Evolutionary conservation across 148 eudicot species (phyloP).

Genomic region (Suaeda aralocaspica): DNA sequence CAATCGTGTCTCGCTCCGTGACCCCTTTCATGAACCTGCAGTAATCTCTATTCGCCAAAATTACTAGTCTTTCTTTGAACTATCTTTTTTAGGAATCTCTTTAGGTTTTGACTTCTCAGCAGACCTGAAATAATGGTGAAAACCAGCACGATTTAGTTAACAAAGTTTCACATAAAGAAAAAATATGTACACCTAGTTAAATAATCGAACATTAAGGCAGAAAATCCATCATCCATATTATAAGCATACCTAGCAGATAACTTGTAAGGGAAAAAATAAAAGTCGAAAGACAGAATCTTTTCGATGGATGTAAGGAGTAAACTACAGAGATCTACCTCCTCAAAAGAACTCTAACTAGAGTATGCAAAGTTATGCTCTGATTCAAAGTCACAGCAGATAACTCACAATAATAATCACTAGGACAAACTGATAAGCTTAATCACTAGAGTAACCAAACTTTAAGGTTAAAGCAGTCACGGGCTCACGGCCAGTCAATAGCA

Average conservation of each 20-base stretch:
- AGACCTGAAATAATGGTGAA: constrained; percentile 20
- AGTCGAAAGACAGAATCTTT: too few species aligned
- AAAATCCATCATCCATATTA: not conserved
- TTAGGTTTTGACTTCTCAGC: constrained; percentile 31
- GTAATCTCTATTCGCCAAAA: not conserved
- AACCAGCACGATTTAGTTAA: not conserved
- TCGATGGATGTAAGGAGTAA: not conserved
- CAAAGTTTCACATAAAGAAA: not conserved
- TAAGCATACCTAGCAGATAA: too few species aligned
- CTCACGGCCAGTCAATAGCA: not conserved
- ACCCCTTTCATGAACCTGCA: not conserved
- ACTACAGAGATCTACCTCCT: not conserved
- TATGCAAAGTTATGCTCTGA: not conserved
- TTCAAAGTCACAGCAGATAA: not conserved
- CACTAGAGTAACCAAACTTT: not conserved
- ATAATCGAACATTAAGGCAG: not conserved
- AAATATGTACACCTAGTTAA: not conserved
- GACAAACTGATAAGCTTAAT: not conserved
- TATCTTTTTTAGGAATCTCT: constrained; percentile 28
- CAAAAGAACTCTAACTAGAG: not conserved
- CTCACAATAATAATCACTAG: not conserved
- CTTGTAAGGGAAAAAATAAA: too few species aligned
- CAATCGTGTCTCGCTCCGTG: not conserved
- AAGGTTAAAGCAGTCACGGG: not conserved
- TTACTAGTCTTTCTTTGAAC: constrained; percentile 18